Conservation (phyloP, 2,329 filamentous ascomycete genomes). For the Calonectria hawksworthii region DNA sequence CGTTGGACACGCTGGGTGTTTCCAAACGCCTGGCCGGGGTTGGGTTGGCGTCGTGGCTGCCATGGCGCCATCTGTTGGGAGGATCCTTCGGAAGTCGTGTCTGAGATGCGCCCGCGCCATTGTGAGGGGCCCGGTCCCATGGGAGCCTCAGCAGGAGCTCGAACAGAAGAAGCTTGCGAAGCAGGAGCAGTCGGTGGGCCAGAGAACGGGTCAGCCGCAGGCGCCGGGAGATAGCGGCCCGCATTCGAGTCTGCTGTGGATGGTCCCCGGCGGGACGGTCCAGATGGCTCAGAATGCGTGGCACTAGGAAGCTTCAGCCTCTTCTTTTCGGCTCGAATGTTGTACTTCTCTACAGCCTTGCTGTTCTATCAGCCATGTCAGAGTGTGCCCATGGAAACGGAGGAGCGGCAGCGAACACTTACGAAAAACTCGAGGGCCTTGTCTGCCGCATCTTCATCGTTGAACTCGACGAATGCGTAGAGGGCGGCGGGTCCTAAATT, state of each 20-base stretch:
- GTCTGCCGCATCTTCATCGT: not conserved
- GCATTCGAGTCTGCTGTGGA: not conserved
- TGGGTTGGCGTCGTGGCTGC: not conserved
- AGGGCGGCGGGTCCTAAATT: slow-evolving; percentile 37
- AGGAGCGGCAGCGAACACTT: not conserved
- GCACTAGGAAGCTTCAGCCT: not conserved
- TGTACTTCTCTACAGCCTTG: not conserved
- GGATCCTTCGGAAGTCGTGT: not conserved
- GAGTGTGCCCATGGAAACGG: not conserved
- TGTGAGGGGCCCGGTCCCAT: not conserved
- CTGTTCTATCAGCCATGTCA: slow-evolving; percentile 5
- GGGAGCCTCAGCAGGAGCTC: not conserved
- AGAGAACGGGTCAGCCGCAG: not conserved
- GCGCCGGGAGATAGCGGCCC: not conserved
- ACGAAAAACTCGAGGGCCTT: not conserved
- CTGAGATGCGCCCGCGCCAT: not conserved
- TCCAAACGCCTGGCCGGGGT: not conserved
- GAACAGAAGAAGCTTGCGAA: not conserved
- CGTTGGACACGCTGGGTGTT: not conserved
- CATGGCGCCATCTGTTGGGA: not conserved
- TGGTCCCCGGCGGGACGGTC: not conserved
- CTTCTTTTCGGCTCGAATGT: slow-evolving; percentile 9
- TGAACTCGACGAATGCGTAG: slow-evolving; percentile 55
- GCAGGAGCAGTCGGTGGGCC: not conserved
- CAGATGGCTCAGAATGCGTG: not conserved